Evolutionary conservation across 2,329 filamentous ascomycete species (phyloP), one percentile per base, ranked within the genome.

Genomic region (Penicillium sp.): DNA sequence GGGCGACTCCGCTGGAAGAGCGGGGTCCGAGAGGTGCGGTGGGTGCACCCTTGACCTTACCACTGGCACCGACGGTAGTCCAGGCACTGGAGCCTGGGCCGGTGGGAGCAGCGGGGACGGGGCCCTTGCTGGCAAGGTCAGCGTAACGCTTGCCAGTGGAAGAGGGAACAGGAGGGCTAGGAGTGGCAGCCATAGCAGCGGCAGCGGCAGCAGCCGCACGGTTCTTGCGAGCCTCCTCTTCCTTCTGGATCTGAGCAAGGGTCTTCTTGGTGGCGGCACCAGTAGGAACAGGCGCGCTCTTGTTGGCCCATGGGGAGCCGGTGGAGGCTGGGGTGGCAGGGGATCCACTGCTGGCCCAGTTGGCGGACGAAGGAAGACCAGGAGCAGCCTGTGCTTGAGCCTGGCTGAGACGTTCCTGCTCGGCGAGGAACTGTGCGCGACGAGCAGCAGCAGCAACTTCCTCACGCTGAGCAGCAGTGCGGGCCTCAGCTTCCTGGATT

Each of bases 401-500:
- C 74, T 88, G 78, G 49, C 81, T 79, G 52, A 76, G 84, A 77
- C 87, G 76, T 68, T 97, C 93, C 69, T 90, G 90, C 73, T 97
- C 92, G 9, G 90, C 83, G 14, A 86, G 82, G 45, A 75, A 62
- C 54, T 75, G 74, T 24, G 87, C 87, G 63, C 89, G 90, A 62
- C 92, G 88, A 56, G 88, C 83, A 40, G 90, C 88, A 34, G 87
- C 86, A 14, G 90, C 91, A 50, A 86, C 77, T 67, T 94, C 91
- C 68, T 97, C 93, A 11, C 85, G 87, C 75, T 95, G 90, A 48
- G 93, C 93, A 10, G 92, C 92, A 71, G 94, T 95, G 68, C 89
- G 90, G 34, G 93, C 93, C 72, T 99, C 94, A 4, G 90, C 88
- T 72, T 96, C 93, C 72, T 99, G 94, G 22, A 99, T 99, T 69